A percentile compares a stretch with the other conserved stretches of the same genome.
These are phyloP conservation scores for Venturia effusa DNA, from an alignment of 2,329 filamentous ascomycete genomes.

Conservation along the genomic window DNA sequence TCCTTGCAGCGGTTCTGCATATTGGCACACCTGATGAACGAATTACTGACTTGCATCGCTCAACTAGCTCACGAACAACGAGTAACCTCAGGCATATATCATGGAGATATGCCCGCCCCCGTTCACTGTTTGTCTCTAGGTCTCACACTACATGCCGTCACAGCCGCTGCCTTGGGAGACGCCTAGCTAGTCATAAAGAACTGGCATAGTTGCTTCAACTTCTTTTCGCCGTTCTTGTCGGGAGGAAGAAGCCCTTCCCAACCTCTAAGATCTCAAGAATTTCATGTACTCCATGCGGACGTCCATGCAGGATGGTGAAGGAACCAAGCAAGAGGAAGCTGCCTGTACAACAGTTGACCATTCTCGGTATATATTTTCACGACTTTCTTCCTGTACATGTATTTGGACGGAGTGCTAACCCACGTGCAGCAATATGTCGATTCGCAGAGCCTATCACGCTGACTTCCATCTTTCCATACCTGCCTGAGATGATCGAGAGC, in stretches of 20 bases:
- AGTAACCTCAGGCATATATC: too few relatives aligned
- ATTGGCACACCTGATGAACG: neutral
- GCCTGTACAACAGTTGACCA: conserved; percentile 29
- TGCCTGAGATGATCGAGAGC: conserved; percentile 47
- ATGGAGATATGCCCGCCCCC: neutral
- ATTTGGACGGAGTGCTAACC: neutral
- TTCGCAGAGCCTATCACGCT: conserved; percentile 87
- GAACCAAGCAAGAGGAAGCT: conserved; percentile 20
- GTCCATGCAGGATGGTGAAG: neutral
- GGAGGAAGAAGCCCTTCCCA: too few relatives aligned
- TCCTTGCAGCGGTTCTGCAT: neutral
- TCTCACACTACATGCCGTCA: neutral
- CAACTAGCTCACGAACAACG: neutral
- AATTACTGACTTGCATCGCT: neutral
- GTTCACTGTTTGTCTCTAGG: neutral
- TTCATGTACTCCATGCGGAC: neutral
- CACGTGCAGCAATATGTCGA: conserved; percentile 66
- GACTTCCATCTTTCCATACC: conserved; percentile 88
- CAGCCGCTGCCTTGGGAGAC: neutral
- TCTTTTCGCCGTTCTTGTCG: neutral
- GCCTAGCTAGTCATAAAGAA: neutral
- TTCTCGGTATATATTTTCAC: conserved; percentile 21
- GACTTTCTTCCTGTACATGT: neutral
- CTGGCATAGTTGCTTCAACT: neutral
- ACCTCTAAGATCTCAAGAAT: neutral